phyloP scores from a whole-genome alignment of 2,329 filamentous ascomycete genomes.

The Trichoderma hamatum region DNA sequence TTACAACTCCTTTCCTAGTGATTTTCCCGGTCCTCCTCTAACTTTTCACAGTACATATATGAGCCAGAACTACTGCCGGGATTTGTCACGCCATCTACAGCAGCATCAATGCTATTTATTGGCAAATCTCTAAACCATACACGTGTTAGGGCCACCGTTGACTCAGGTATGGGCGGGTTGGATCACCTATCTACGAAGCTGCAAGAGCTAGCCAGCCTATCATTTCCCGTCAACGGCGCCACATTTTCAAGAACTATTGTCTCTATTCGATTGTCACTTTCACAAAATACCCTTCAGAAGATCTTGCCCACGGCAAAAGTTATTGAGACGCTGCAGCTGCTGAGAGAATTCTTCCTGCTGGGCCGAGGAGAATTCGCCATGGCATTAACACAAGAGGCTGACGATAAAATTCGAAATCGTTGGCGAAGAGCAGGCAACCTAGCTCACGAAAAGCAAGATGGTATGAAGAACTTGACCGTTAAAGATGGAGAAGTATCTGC shows the following conservation, averaged over 20 bases:
- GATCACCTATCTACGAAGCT: constrained; percentile 70
- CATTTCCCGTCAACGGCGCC: constrained; percentile 72
- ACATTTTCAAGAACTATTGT: constrained; percentile 73
- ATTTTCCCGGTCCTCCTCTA: neutral
- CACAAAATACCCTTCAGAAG: constrained; percentile 79
- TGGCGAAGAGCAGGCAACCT: constrained; percentile 67
- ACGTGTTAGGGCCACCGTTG: constrained; percentile 56
- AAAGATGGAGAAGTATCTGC: constrained; percentile 87
- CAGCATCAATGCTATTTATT: constrained; percentile 84
- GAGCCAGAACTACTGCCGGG: constrained; percentile 68
- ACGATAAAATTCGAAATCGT: constrained; percentile 74
- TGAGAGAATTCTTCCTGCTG: constrained; percentile 86
- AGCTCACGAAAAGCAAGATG: constrained; percentile 58
- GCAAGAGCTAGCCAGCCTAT: constrained; percentile 66
- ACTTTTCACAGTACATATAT: constrained; percentile 55
- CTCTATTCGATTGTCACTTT: constrained; percentile 78
- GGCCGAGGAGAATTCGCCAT: constrained; percentile 90
- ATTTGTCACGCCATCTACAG: constrained; percentile 75
- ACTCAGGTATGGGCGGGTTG: constrained; percentile 53
- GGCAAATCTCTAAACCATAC: constrained; percentile 88
- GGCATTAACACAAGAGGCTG: constrained; percentile 81
- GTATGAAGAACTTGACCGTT: constrained; percentile 55
- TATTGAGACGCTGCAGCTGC: constrained; percentile 72
- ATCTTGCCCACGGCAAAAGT: constrained; percentile 78
- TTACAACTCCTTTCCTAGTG: constrained; percentile 25